Conservation (phyloP, 495 filamentous ascomycete genomes). For the Pseudomonodictys pantanalensis region DNA sequence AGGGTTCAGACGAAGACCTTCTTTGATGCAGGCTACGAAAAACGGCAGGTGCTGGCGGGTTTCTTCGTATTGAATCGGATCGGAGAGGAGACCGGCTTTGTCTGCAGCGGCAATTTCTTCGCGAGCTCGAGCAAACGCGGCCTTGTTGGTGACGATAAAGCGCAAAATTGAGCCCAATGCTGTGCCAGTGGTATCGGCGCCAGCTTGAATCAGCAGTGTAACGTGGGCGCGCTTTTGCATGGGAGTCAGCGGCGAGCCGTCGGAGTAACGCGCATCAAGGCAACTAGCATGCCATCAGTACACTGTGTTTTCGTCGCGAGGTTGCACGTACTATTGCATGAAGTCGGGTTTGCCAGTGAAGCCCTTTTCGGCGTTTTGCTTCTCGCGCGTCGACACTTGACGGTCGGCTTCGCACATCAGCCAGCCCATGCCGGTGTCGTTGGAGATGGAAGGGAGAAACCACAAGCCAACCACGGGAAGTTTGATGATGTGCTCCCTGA, state of each 20-base stretch:
- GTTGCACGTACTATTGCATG: slow-evolving; percentile 19
- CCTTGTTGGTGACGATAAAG: slow-evolving; percentile 48
- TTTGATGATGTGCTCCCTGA: slow-evolving; percentile 17
- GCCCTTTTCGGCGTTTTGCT: slow-evolving; percentile 10
- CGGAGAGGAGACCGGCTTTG: slow-evolving; percentile 40
- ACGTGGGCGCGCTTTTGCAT: slow-evolving; percentile 22
- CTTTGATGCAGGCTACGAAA: slow-evolving; percentile 64
- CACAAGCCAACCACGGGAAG: slow-evolving; percentile 15
- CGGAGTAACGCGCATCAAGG: slow-evolving; percentile 14
- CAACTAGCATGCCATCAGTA: neutral
- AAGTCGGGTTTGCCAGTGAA: slow-evolving; percentile 24
- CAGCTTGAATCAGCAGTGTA: slow-evolving; percentile 43
- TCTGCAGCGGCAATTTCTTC: slow-evolving; percentile 49
- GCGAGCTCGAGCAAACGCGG: slow-evolving; percentile 45
- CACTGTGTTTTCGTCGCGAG: neutral
- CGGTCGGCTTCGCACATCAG: slow-evolving; percentile 27
- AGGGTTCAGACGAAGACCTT: slow-evolving; percentile 57
- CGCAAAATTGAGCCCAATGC: slow-evolving; percentile 57
- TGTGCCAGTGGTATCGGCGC: slow-evolving; percentile 62
- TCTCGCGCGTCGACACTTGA: slow-evolving; percentile 15
- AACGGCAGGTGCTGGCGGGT: slow-evolving; percentile 49
- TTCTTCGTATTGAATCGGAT: slow-evolving; percentile 41
- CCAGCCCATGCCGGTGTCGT: slow-evolving; percentile 18
- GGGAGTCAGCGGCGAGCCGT: slow-evolving; percentile 5
- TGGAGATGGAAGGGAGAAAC: slow-evolving; percentile 10